Percentiles rank a stretch among this genome's conserved stretches.
These are phyloP conservation scores for Chaetomium cochliodes DNA, from an alignment of 495 filamentous ascomycete genomes.

Conservation along the genomic window DNA sequence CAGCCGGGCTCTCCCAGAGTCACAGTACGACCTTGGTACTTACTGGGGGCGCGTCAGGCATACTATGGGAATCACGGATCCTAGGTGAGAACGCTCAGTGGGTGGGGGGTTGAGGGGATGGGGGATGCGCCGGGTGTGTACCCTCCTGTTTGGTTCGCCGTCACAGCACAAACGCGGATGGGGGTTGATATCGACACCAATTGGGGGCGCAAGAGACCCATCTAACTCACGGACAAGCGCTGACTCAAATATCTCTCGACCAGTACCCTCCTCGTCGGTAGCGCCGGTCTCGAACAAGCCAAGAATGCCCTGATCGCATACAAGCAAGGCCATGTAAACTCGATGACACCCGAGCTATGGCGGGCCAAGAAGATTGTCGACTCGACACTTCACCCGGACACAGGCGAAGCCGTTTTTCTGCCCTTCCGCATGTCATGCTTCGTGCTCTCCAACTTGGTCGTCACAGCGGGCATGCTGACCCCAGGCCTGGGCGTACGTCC, in stretches of 20 bases:
- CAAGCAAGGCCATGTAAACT: conserved; percentile 70
- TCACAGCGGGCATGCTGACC: conserved; percentile 97
- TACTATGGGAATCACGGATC: conserved; percentile 86
- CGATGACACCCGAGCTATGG: conserved; percentile 92
- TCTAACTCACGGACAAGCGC: background rate
- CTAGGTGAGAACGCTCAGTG: conserved; percentile 66
- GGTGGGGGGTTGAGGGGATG: background rate
- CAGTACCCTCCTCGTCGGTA: conserved; percentile 79
- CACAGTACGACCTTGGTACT: conserved; percentile 86
- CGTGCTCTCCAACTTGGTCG: conserved; percentile 87
- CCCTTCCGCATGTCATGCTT: conserved; percentile 98
- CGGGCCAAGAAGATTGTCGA: conserved; percentile 94
- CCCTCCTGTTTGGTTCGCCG: conserved; percentile 13
- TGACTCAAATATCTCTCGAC: conserved; percentile 8
- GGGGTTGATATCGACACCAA: conserved; percentile 8
- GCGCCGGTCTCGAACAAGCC: conserved; percentile 73
- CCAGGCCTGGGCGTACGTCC: conserved; percentile 66
- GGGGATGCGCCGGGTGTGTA: conserved; percentile 16
- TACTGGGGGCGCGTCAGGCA: conserved; percentile 96
- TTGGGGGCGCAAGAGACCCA: background rate
- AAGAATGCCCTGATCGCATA: conserved; percentile 75
- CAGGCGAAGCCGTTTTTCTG: conserved; percentile 84
- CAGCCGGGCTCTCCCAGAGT: conserved; percentile 77
- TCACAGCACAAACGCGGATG: background rate
- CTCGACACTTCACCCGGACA: conserved; percentile 94